A percentile compares a stretch with the other conserved stretches of the same genome.
Conservation (phyloP, 768 basidiomycete species). For the Phylloporus sp. region DNA sequence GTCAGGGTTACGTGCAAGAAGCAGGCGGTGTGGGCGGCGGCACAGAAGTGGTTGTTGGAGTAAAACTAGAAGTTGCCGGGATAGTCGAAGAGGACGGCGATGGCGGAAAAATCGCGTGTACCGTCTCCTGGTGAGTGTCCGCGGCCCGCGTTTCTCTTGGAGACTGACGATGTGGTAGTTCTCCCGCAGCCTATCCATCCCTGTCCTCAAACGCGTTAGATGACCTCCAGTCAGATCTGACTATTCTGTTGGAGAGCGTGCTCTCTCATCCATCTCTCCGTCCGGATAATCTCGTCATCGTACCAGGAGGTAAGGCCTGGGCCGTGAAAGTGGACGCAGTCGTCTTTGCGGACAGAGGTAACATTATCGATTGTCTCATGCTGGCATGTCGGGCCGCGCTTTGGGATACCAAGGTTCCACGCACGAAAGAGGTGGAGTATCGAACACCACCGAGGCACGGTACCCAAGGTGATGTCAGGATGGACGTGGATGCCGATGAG, state of each 20-base stretch:
- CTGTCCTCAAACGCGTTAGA: slow-evolving; percentile 62
- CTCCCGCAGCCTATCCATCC: slow-evolving; percentile 76
- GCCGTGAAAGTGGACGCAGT: slow-evolving; percentile 71
- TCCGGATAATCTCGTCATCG: slow-evolving; percentile 59
- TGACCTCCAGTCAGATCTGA: slow-evolving; percentile 73
- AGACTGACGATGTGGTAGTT: slow-evolving; percentile 47
- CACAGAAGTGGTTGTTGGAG: slow-evolving; percentile 76
- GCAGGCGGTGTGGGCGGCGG: slow-evolving; percentile 72
- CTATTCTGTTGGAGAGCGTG: slow-evolving; percentile 56
- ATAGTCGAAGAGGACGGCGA: slow-evolving; percentile 41
- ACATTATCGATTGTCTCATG: slow-evolving; percentile 73
- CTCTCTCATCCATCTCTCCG: slow-evolving; percentile 65
- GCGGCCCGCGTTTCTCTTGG: not conserved
- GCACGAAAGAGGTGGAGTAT: slow-evolving; percentile 69
- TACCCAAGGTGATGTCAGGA: slow-evolving; percentile 33
- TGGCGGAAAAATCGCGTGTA: slow-evolving; percentile 61
- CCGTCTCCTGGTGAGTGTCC: slow-evolving; percentile 68
- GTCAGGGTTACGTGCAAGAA: slow-evolving; percentile 65
- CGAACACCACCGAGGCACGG: slow-evolving; percentile 38
- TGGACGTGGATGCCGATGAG: slow-evolving; percentile 49
- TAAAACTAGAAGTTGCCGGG: slow-evolving; percentile 73
- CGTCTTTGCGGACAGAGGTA: slow-evolving; percentile 70
- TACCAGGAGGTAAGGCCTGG: slow-evolving; percentile 68
- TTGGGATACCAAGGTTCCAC: slow-evolving; percentile 77
- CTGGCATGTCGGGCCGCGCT: slow-evolving; percentile 75